Base-by-base conservation (phyloP, 2,329 filamentous ascomycete genomes). In the Microdochium nivale region DNA sequence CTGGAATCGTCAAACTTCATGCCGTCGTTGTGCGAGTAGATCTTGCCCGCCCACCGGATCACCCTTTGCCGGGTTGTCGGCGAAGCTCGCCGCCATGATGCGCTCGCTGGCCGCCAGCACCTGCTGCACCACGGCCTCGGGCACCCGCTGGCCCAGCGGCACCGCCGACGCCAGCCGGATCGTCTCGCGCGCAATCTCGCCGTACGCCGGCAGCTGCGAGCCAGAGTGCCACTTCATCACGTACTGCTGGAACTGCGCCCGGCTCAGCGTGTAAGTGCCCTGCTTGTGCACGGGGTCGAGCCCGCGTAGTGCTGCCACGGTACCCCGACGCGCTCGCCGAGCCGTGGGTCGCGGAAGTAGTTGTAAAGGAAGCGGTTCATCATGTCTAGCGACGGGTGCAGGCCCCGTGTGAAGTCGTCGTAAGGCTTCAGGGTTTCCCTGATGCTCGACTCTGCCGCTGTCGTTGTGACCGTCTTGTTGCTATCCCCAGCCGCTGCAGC, bases 81-180 rank as follows among this genome's bases (percentile, higher is more conserved):
- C 40, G 19, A 23, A n/a, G 35, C 43, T 13, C 53, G 32, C 16
- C 27, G 32, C 47, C 56, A 52, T 49, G 40, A 46, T 14, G 30
- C 23, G 13, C 16, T 27, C 32, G 47, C 47, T 48, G 19, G 23
- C 10, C 19, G 14, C 47, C 16, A 48, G 25, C 13, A 48, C 25
- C 11, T 32, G 21, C 25, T 35, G 47, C 19, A 48, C 47, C 24
- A 35, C 32, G 16, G 8, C 47, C 25, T 32, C 47, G n/a, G 47
- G 47, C 19, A 48, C 47, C n/a, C 19, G 8, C 14, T 48, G 24
- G 8, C 32, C 25, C 24, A 48, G 47, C 16, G 47, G 25, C 19
- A 30, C 13, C 2, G 47, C 24, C n/a, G 14, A 8, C 13, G 32
- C 16, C 11, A 48, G 47, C 47, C 25, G n/a, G 32, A 32, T 32